Conservation (phyloP, 169 alveolate species). For the Blepharisma undulans region DNA sequence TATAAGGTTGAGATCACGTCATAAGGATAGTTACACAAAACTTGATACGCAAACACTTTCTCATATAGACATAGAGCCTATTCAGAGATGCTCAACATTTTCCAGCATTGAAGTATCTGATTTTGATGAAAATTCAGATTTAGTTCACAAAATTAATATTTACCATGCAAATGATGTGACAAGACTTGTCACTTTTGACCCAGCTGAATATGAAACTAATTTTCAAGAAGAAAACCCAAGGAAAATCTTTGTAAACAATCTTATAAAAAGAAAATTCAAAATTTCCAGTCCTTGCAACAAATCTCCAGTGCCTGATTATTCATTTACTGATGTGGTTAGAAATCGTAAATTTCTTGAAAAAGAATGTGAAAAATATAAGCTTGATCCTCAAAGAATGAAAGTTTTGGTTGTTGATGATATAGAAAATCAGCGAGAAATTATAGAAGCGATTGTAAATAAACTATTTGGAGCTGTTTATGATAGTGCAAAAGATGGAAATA, state of each 20-base stretch:
- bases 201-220: background rate
- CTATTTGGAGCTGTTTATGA: background rate
- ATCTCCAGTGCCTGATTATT: background rate
- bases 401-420: constrained; percentile 28
- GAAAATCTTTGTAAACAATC: background rate
- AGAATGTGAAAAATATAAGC: background rate
- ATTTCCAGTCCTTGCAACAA: background rate
- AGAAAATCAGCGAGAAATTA: background rate
- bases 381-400: background rate
- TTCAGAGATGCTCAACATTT: background rate
- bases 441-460: background rate
- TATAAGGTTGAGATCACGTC: background rate
- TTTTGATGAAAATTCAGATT: background rate
- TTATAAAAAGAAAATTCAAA: background rate
- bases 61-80: background rate
- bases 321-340: background rate
- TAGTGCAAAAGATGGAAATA: constrained; percentile 21
- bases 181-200: background rate
- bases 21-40: background rate
- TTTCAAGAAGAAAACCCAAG: background rate
- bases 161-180: background rate
- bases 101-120: background rate
- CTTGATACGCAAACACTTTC: background rate
- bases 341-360: background rate
- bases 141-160: background rate